These are phyloP conservation scores for Heliamphora exappendiculata DNA, from an alignment of 148 eudicot genomes.

Conservation along the genomic window DNA sequence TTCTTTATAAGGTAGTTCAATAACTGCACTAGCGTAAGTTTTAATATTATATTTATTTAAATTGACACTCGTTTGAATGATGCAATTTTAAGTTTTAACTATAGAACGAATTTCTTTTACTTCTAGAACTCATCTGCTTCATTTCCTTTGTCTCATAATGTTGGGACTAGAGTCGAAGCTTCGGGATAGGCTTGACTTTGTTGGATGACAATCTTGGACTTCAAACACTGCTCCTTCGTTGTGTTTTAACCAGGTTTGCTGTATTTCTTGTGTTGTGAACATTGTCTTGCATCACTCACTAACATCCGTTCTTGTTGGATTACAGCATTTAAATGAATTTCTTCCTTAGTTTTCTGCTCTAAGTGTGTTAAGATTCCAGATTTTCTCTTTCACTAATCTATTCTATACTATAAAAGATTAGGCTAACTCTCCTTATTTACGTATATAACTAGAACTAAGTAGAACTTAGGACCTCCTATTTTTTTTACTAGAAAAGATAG, in stretches of 20 bases:
- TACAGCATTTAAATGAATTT: conserved; percentile 1
- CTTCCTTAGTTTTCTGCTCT: not conserved
- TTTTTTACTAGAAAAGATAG: not conserved
- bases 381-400: not conserved
- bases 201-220: conserved; percentile 20
- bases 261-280: conserved; percentile 9
- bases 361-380: not conserved
- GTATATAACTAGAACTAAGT: not conserved
- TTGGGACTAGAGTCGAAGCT: conserved; percentile 14
- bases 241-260: conserved; percentile 23
- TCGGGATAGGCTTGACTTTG: conserved; percentile 15
- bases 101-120: conserved; percentile 12
- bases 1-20: not conserved
- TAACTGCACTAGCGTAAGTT: not conserved
- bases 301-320: conserved; percentile 6
- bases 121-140: conserved; percentile 19
- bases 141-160: conserved; percentile 11
- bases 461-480: not conserved
- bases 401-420: not conserved
- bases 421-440: not conserved
- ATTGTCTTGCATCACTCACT: conserved; percentile 1
- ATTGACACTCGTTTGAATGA: not conserved
- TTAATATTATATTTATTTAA: not conserved
- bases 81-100: not conserved
- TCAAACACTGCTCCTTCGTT: conserved; percentile 13